Percentiles rank a stretch among this genome's conserved stretches.
Evolutionary conservation across 164 flowering plant species (phyloP).

Genomic region (Tinospora cordifolia): DNA sequence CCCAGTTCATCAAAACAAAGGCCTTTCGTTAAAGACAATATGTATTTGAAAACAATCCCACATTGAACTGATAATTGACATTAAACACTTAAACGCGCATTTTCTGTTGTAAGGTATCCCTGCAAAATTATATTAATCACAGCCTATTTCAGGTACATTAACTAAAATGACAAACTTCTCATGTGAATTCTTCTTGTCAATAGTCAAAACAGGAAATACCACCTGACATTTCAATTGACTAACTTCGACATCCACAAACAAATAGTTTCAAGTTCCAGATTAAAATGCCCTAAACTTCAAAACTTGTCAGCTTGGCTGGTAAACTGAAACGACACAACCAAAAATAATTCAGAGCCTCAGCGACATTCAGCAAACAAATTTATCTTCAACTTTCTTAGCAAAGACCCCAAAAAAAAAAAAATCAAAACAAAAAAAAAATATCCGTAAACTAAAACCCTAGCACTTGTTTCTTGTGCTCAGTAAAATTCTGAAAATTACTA

Average conservation of each 20-base stretch:
- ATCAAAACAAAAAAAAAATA: too few relatives aligned
- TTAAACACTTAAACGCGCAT: background rate
- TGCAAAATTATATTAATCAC: background rate
- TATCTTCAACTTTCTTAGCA: too few relatives aligned
- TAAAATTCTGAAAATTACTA: background rate
- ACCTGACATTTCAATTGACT: background rate
- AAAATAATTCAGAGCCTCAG: background rate
- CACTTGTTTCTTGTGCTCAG: too few relatives aligned
- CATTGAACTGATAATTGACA: background rate
- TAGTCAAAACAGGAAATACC: background rate
- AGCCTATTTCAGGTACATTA: background rate
- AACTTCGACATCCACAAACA: background rate
- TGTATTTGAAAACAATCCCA: background rate
- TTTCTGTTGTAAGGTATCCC: background rate
- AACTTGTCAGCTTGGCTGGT: background rate
- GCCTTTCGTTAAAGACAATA: background rate
- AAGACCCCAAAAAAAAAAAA: too few relatives aligned
- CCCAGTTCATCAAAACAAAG: background rate
- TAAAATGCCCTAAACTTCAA: background rate
- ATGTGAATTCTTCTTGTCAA: background rate
- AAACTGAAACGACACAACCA: background rate
- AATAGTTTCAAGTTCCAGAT: background rate
- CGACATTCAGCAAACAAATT: too few relatives aligned
- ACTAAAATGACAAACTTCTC: background rate
- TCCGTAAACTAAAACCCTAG: too few relatives aligned